A percentile compares a stretch with the other conserved stretches of the same genome.
Evolutionary conservation across 495 filamentous ascomycete species (phyloP).

Genomic region (Penicillium paradoxum): DNA sequence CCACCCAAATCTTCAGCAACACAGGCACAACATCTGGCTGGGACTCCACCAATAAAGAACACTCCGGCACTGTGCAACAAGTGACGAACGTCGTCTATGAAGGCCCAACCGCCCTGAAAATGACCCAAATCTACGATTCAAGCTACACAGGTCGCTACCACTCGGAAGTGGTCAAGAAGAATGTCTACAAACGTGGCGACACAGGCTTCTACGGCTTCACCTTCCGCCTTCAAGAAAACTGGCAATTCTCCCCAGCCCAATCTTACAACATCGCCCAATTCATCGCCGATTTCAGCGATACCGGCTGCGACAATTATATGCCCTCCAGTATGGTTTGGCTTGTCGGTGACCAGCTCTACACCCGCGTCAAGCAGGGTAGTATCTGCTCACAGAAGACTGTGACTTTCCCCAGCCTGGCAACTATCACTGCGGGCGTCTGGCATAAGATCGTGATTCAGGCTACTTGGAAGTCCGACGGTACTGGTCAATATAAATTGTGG

Average conservation of each 20-base stretch:
- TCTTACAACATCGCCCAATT: conserved; percentile 52
- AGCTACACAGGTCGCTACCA: conserved; percentile 49
- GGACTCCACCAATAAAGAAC: conserved; percentile 39
- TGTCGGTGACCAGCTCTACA: conserved; percentile 40
- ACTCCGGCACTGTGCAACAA: conserved; percentile 40
- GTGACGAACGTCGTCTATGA: conserved; percentile 44
- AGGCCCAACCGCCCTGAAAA: conserved; percentile 44
- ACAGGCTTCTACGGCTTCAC: conserved; percentile 52
- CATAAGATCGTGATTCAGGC: conserved; percentile 47
- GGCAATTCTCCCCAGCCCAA: conserved; percentile 46
- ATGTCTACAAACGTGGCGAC: conserved; percentile 47
- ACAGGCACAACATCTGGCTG: conserved; percentile 45
- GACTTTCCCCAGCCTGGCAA: conserved; percentile 27
- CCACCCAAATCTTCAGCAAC: conserved; percentile 45
- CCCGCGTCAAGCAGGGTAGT: conserved; percentile 44
- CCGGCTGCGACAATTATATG: conserved; percentile 49
- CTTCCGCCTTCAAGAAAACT: conserved; percentile 46
- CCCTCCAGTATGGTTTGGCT: conserved; percentile 52
- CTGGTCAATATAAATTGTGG: conserved; percentile 48
- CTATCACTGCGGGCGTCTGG: conserved; percentile 45
- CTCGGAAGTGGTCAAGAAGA: conserved; percentile 45
- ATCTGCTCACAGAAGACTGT: conserved; percentile 36
- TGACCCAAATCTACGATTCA: conserved; percentile 48
- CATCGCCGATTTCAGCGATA: conserved; percentile 49
- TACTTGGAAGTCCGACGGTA: conserved; percentile 41